phyloP scores from a whole-genome alignment of 306 rosid genomes.

The Sindora glabra region DNA sequence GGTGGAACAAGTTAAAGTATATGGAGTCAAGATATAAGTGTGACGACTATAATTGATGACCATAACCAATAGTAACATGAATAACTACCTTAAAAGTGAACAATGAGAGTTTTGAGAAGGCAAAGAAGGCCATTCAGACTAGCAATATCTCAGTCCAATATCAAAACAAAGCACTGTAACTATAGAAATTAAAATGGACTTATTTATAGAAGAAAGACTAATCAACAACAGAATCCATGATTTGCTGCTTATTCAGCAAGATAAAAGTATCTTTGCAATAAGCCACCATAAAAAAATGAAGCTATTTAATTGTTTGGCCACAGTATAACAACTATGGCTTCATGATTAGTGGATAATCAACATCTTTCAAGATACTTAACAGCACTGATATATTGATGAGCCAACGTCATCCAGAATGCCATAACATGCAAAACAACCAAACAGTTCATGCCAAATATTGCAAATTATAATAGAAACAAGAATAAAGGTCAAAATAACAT shows the following conservation, averaged over 20 bases:
- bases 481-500: background rate
- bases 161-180: background rate
- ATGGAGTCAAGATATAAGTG: no score
- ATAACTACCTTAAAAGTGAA: background rate
- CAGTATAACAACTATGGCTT: no score
- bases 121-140: background rate
- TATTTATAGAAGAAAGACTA: no score
- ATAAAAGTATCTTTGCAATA: no score
- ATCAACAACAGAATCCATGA: no score
- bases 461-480: background rate
- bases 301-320: no score
- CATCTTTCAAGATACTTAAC: background rate
- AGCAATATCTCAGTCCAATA: background rate
- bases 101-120: background rate
- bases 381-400: background rate
- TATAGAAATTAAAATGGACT: background rate
- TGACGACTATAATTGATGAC: no score
- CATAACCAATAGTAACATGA: background rate
- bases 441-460: background rate
- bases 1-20: no score
- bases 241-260: background rate
- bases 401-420: background rate
- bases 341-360: background rate
- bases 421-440: background rate
- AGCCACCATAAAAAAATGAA: no score